Base-by-base conservation (phyloP, 1,284 basidiomycete genomes). In the Somion occarium region DNA sequence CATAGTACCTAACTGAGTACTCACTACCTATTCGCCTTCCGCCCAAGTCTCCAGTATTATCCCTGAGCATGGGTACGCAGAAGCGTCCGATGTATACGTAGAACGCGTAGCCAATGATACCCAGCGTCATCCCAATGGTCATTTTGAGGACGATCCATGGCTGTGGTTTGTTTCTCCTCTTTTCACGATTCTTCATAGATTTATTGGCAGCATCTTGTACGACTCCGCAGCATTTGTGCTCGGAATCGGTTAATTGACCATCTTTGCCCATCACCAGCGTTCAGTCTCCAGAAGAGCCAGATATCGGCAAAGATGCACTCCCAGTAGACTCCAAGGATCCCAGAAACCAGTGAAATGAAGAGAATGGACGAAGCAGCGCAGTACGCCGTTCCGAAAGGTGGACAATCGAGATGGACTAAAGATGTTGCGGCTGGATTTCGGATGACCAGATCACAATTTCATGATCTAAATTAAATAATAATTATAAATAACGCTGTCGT, bases 61-160 rank as follows among this genome's bases (percentile, higher is more conserved):
- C 59, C 58, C 70, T 73, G 20, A 90, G 76, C 74, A 86, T 81
- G 2, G 82, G 79, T 15, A 82, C 70, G 58, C 82, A 85, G 2
- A 90, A 71, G 34, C 82, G 65, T 1, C 76, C 85, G 38, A 88
- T 74, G 58, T 85, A 86, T 7, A 90, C 88, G 67, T 91, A 92
- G 51, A 70, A 80, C 1, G 80, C 61, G 61, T 85, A 86, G 0
- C 61, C 78, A 55, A 83, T 78, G 51, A 86, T 73, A 0, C 68
- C 82, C 18, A 74, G 22, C 0, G 78, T 75, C 0, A 86, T 44
- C 5, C 63, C 71, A 7, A 87, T 70, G 59, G 79, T 73, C 41
- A 83, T 59, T 68, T 88, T 88, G 57, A 73, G 75, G 23, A 75
- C 71, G 51, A 83, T 66, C 83, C 83, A 86, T 56, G 83, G 78